A percentile compares a stretch with the other conserved stretches of the same genome.
Conservation (phyloP, 345 rosid species). For the Melaleuca alternifolia region DNA sequence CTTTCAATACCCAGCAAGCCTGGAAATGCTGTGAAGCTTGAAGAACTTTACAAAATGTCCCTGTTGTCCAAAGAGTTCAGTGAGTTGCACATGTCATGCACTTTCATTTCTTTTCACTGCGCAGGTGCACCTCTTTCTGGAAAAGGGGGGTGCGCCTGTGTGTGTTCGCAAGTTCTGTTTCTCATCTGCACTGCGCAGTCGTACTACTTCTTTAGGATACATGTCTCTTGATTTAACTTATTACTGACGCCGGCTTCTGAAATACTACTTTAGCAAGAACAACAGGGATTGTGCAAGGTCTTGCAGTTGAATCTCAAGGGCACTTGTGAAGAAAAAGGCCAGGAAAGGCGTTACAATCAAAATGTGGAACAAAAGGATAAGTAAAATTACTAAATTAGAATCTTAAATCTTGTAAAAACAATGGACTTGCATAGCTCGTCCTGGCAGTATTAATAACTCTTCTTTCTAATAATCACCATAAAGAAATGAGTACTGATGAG, state of each 20-base stretch:
- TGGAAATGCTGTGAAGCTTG: constrained; percentile 45
- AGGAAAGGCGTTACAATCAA: background rate
- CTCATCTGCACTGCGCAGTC: too few relatives aligned
- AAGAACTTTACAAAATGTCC: constrained; percentile 66
- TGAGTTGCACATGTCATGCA: constrained; percentile 42
- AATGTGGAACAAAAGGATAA: too few relatives aligned
- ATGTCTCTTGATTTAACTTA: background rate
- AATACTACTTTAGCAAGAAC: background rate
- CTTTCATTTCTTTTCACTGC: background rate
- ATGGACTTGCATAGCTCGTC: background rate
- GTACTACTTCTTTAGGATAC: too few relatives aligned
- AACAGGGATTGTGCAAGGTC: background rate
- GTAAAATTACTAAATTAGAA: too few relatives aligned
- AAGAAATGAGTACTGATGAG: rapidly evolving
- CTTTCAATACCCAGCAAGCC: constrained; percentile 2
- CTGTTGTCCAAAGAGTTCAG: constrained; percentile 40
- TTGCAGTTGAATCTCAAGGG: background rate
- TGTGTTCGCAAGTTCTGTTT: too few relatives aligned
- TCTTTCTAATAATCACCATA: background rate
- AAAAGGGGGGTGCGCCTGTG: too few relatives aligned
- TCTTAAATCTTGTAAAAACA: too few relatives aligned
- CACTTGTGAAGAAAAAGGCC: background rate
- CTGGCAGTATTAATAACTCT: background rate
- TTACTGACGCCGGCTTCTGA: background rate
- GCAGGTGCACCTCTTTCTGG: too few relatives aligned